Base-by-base conservation (phyloP, 2,329 filamentous ascomycete genomes). In the Colletotrichum sp. region DNA sequence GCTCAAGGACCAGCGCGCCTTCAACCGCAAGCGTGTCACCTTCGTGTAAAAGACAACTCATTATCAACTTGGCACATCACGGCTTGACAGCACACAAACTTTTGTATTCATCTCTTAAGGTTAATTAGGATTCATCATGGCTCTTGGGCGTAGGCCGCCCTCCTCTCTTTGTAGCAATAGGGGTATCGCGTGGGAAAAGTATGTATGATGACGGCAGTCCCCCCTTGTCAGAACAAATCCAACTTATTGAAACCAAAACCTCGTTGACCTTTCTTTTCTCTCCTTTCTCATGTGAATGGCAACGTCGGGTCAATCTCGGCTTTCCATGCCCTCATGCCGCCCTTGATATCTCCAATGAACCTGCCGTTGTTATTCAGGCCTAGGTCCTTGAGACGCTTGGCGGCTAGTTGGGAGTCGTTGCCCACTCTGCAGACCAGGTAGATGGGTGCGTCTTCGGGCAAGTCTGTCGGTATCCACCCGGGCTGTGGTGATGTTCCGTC, bases 1-100 rank as follows among this genome's bases (percentile, higher is more conserved):
- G 97, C 87, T 99, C 82, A 99, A 98, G 89, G 97, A 99, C 83
- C 97, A 99, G 89, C 91, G 96, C 78, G 96, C 96, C 12, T 99
- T 98, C 88, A 98, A 98, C 88, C 96, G 96, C 89, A 98, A 98
- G 92, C 93, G 92, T 84, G 92, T 88, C 79, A 91, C 87, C 81
- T 92, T 93, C 84, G 86, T 93, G 78, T 93, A 84, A 87, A 71
- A 32, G n/a, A 13, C n/a, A 1, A 13, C 16, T 12, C 30, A 39
- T 44, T 26, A 57, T 28, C 30, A 13, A 66, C 15, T 12, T 6
- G 52, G n/a, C 44, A 52, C 64, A 21, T 21, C 34, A 28, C 52
- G 52, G 30, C 44, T 73, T 34, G 52, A 32, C 39, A 59, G 21
- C 16, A 21, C n/a, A 72, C 24, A 24, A 74, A 52, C 44, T 52